Evolutionary conservation across 1,284 basidiomycete species (phyloP).

Genomic region (Malassezia arunalokei): DNA sequence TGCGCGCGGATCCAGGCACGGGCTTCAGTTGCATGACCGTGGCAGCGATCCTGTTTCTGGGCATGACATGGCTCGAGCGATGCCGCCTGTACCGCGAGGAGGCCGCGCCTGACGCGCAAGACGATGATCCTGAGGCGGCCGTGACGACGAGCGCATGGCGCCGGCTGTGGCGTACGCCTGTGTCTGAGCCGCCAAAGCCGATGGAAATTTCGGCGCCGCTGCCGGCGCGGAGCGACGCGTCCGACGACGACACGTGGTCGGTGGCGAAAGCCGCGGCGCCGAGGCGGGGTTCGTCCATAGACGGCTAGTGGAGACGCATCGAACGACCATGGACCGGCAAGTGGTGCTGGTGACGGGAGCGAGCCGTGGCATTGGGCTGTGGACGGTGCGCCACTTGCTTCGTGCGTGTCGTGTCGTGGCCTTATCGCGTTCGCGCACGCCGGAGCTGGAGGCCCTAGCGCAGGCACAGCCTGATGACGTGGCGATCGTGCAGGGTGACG

Average conservation of each 20-base stretch:
- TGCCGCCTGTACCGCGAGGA: conserved; percentile 2
- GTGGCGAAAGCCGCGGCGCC: too few relatives aligned
- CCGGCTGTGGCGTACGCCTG: too few relatives aligned
- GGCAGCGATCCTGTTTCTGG: not conserved
- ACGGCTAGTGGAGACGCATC: too few relatives aligned
- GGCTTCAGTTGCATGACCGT: conserved; percentile 7
- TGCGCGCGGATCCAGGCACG: conserved; percentile 3
- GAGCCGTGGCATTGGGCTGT: conserved; percentile 62
- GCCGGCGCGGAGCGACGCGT: too few relatives aligned
- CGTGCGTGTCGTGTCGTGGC: conserved; percentile 56
- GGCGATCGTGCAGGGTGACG: conserved; percentile 56
- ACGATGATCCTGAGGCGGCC: too few relatives aligned
- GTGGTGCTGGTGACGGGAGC: conserved; percentile 40
- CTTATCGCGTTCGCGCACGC: conserved; percentile 59
- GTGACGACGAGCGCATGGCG: too few relatives aligned
- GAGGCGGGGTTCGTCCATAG: too few relatives aligned
- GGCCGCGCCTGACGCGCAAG: too few relatives aligned
- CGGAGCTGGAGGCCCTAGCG: conserved; percentile 55
- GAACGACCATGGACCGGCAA: conserved; percentile 8
- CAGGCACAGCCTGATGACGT: conserved; percentile 30
- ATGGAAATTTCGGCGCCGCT: too few relatives aligned
- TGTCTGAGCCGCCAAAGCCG: too few relatives aligned
- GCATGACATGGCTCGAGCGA: conserved; percentile 6
- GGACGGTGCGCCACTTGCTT: conserved; percentile 54
- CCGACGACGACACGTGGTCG: too few relatives aligned